These are phyloP conservation scores for Pythium diclinum DNA, from an alignment of 352 stramenopile species.

Conservation along the genomic window DNA sequence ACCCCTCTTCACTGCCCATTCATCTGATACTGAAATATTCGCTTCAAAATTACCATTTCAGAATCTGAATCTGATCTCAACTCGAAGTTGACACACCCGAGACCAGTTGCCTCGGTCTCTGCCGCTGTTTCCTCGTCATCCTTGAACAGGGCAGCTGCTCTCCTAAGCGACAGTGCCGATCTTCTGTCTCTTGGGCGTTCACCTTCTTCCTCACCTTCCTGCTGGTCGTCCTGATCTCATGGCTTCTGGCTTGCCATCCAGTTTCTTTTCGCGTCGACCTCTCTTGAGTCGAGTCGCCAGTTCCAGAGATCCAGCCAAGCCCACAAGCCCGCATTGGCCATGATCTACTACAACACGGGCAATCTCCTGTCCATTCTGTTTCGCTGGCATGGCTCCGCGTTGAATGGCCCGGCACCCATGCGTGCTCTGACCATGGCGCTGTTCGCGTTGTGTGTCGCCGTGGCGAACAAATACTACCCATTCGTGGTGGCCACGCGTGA, in stretches of 20 bases:
- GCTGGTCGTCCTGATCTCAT: background rate
- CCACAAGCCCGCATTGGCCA: conserved; percentile 13
- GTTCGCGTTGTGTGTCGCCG: conserved; percentile 48
- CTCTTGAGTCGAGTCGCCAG: background rate
- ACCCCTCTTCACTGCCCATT: background rate
- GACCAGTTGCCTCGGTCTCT: background rate
- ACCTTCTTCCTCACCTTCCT: background rate
- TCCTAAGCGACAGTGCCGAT: background rate
- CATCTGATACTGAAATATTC: conserved; percentile 3
- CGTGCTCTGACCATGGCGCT: conserved; percentile 67
- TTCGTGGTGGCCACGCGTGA: conserved; percentile 66
- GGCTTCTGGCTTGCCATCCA: background rate
- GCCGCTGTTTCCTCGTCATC: background rate
- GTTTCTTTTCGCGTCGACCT: background rate
- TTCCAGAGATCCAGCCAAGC: background rate
- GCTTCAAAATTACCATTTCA: background rate
- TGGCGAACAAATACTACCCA: conserved; percentile 48
- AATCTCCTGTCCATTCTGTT: conserved; percentile 57
- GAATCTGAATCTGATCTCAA: conserved; percentile 9
- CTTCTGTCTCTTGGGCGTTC: conserved; percentile 4
- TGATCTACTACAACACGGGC: conserved; percentile 83
- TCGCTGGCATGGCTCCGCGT: conserved; percentile 69
- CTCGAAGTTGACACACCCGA: conserved; percentile 8
- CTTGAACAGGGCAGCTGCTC: conserved; percentile 5
- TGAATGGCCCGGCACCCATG: conserved; percentile 62